A percentile compares a stretch with the other conserved stretches of the same genome.
Evolutionary conservation across 345 rosid species (phyloP).

Genomic region (Pelargonium nanum): DNA sequence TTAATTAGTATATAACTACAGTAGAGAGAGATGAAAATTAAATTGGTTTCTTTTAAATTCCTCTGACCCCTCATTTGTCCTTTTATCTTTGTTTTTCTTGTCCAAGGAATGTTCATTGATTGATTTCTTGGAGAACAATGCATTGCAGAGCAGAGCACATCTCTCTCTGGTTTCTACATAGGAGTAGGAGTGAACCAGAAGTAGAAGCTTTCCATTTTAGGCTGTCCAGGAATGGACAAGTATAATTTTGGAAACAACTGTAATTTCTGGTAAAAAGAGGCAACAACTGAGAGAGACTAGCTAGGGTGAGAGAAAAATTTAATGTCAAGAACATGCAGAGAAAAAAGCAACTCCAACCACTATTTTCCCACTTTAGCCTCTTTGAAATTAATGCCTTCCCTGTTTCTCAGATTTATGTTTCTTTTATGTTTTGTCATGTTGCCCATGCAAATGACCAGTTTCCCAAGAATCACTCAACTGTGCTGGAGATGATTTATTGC

Average conservation of each 20-base stretch:
- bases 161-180: too few species aligned
- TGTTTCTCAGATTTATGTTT: neutral
- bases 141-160: too few species aligned
- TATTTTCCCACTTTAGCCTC: slow-evolving; percentile 14
- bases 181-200: too few species aligned
- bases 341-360: slow-evolving; percentile 27
- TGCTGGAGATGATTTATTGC: too few species aligned
- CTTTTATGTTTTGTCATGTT: neutral
- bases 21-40: neutral
- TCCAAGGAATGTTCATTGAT: neutral
- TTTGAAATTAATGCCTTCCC: slow-evolving; percentile 1
- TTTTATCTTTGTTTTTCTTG: neutral
- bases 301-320: too few species aligned
- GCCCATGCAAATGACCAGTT: neutral
- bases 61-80: neutral
- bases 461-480: too few species aligned
- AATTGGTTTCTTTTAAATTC: neutral
- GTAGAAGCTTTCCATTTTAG: slow-evolving; percentile 4
- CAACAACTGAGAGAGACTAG: slow-evolving; percentile 15
- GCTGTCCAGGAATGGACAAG: slow-evolving; percentile 13
- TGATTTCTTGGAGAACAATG: neutral
- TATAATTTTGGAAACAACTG: neutral
- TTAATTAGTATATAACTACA: neutral
- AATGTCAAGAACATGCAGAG: slow-evolving; percentile 21
- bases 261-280: neutral